Base-by-base conservation (phyloP, 1,139 yeast species). In the Saccharomyces hybrid region DNA sequence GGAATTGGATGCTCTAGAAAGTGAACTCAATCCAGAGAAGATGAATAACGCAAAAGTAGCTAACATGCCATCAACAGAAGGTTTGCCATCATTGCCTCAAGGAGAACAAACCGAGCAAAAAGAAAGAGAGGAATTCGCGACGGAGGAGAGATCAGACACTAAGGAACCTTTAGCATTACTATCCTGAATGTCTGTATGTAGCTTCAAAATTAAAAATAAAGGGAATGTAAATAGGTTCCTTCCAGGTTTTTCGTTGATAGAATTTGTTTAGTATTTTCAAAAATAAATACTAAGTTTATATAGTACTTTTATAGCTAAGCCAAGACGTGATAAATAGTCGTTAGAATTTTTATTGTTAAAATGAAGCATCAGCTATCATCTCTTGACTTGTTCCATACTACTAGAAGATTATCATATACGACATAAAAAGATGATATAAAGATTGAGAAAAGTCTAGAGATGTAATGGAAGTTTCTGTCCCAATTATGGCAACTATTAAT, bases 1-100 rank as follows among this genome's bases (percentile, higher is more conserved):
- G 52, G 87, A 82, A 58, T 73, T 81, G 44, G 74, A 72, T 28
- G 67, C 67, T 9, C 57, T 82, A 55, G 78, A 78, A 52, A 52
- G 61, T 34, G 80, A 78, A 60, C 63, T 73, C 3, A 60, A 59
- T 47, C 58, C 60, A 9, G 53, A 59, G 13, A 34, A 48, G 50
- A 9, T 16, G 25, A 11, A 38, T 11, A 16, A 16, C 53, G 71
- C 46, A 27, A n/a, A 50, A 46, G 13, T 44, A 31, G 42, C 50
- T n/a, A 46, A 51, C 7, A 52, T 64, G 56, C 70, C 70, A 5
- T 57, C 67, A 1, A 58, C 63, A 11, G 60, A 60, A 13, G 60
- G 59, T 5, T 49, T 66, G 13, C 62, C 67, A 6, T 34, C 51
- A n/a, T n/a, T 56, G 13, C 28, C 48, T 11, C 27, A 26, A 28